A percentile compares a stretch with the other conserved stretches of the same genome.
phyloP scores from a whole-genome alignment of 225 moss, liverwort and hornwort genomes.

The Pseudisothecium myosuroides region DNA sequence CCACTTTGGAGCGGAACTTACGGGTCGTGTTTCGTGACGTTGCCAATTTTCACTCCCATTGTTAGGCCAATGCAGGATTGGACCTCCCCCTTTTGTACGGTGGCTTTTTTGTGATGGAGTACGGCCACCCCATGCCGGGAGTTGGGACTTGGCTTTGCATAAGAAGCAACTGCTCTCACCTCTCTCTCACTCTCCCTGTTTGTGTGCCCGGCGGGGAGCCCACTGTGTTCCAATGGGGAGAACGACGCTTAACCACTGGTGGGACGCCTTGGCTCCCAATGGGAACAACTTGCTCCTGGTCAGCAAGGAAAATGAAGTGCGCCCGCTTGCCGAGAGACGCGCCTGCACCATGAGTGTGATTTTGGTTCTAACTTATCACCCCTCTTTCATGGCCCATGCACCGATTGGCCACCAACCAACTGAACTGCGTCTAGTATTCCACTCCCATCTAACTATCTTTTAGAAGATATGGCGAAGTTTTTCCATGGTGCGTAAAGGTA shows the following conservation, averaged over 20 bases:
- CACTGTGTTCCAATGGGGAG: background rate
- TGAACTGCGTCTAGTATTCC: background rate
- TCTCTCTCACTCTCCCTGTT: background rate
- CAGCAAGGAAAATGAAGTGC: background rate
- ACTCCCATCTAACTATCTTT: background rate
- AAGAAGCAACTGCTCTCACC: background rate
- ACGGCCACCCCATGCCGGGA: background rate
- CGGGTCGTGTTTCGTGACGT: background rate
- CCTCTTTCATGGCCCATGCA: constrained; percentile 17
- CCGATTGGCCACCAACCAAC: background rate
- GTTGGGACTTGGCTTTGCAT: background rate
- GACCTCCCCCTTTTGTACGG: background rate
- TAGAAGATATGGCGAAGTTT: background rate
- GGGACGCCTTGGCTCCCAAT: background rate
- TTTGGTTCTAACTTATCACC: background rate
- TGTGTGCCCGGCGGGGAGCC: no score
- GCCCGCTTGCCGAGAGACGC: background rate
- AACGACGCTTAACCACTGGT: background rate
- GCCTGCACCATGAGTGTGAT: constrained; percentile 13
- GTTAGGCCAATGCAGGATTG: background rate
- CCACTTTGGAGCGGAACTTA: rapidly evolving
- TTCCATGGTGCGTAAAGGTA: no score
- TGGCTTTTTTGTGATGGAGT: background rate
- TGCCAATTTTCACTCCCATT: no score
- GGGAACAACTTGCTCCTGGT: background rate